Percentiles rank a stretch among this genome's conserved stretches.
These are phyloP conservation scores for Stachybotrys chlorohalonatus DNA, from an alignment of 2,329 filamentous ascomycete species.

Conservation along the genomic window DNA sequence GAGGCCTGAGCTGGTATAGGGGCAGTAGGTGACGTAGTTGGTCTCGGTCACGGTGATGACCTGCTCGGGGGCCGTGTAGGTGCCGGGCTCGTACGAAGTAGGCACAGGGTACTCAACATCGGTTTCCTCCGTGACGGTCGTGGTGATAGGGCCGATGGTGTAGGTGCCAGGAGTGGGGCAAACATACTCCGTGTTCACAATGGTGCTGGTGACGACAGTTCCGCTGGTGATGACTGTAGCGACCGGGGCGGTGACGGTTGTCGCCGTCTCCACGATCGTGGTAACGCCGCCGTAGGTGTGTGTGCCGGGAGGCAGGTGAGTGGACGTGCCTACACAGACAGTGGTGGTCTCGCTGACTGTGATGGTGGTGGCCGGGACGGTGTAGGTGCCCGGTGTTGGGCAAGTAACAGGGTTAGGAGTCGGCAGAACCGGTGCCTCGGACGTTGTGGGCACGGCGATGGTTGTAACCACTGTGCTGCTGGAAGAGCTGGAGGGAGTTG, in stretches of 20 bases:
- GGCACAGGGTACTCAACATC: constrained; percentile 57
- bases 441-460: constrained; percentile 16
- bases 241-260: constrained; percentile 62
- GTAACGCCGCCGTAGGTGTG: constrained; percentile 66
- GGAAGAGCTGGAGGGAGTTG: constrained; percentile 12
- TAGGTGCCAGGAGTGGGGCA: constrained; percentile 68
- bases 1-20: constrained; percentile 42
- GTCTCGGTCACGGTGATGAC: constrained; percentile 62
- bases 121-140: constrained; percentile 43
- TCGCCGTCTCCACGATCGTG: constrained; percentile 56
- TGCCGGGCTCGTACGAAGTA: constrained; percentile 57
- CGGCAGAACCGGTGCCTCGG: constrained; percentile 38
- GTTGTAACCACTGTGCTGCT: constrained; percentile 11
- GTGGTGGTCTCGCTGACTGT: constrained; percentile 59
- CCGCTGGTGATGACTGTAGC: constrained; percentile 52
- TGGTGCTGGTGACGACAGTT: constrained; percentile 54
- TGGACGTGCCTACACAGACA: constrained; percentile 54
- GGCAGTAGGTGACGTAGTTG: constrained; percentile 61
- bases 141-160: constrained; percentile 63
- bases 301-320: constrained; percentile 51
- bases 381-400: constrained; percentile 64
- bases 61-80: constrained; percentile 60
- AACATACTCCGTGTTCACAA: constrained; percentile 61
- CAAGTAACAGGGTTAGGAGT: constrained; percentile 44
- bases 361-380: constrained; percentile 63